These are phyloP conservation scores for Yamadazyma aaseri DNA, from an alignment of 1,139 yeast species.

Conservation along the genomic window DNA sequence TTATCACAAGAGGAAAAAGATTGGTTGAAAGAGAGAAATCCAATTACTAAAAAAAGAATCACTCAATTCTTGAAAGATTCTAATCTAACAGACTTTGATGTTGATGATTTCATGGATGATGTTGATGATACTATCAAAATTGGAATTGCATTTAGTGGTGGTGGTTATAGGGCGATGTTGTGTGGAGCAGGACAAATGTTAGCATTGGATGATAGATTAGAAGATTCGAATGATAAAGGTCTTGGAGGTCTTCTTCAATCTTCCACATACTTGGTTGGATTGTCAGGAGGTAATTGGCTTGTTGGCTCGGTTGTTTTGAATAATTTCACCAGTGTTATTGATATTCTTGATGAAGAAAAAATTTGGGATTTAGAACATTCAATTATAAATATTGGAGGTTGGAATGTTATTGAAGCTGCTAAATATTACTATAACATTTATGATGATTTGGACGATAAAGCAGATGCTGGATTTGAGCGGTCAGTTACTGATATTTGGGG, in stretches of 20 bases:
- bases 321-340: constrained; percentile 74
- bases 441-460: constrained; percentile 57
- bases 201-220: constrained; percentile 34
- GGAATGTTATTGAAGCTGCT: constrained; percentile 56
- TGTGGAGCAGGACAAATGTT: constrained; percentile 44
- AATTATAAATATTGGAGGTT: constrained; percentile 68
- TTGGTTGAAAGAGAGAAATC: constrained; percentile 55
- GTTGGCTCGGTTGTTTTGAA: constrained; percentile 78
- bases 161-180: constrained; percentile 49
- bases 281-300: constrained; percentile 88
- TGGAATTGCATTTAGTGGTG: constrained; percentile 46
- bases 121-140: constrained; percentile 34
- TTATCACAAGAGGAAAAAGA: constrained; percentile 38
- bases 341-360: constrained; percentile 49
- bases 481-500: constrained; percentile 94
- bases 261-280: constrained; percentile 71
- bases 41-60: constrained; percentile 54
- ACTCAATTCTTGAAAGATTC: constrained; percentile 58
- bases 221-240: constrained; percentile 42
- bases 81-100: constrained; percentile 63
- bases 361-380: constrained; percentile 72
- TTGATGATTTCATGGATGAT: constrained; percentile 46
- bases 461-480: constrained; percentile 72
- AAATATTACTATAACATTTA: constrained; percentile 54
- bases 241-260: constrained; percentile 78